phyloP scores from a whole-genome alignment of 306 rosid species.

The Prunus kanzakura region DNA sequence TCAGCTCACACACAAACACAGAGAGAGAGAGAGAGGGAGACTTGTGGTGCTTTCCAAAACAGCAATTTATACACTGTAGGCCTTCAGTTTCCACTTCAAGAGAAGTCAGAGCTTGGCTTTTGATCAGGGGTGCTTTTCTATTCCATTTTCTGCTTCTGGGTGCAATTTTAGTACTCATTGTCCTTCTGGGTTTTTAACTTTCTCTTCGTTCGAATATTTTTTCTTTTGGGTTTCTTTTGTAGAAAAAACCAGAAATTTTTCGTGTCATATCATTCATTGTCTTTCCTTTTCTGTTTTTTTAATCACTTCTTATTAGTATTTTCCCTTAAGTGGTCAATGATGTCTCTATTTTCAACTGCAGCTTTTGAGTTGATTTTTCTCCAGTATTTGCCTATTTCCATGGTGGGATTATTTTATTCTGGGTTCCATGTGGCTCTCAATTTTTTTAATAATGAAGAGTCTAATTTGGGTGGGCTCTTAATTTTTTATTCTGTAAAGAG shows the following conservation, averaged over 20 bases:
- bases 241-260: neutral
- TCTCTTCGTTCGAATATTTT: neutral
- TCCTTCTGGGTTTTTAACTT: slow-evolving; percentile 10
- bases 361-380: neutral
- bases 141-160: slow-evolving; percentile 15
- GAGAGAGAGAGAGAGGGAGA: neutral
- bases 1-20: neutral
- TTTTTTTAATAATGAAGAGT: neutral
- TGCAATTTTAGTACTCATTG: neutral
- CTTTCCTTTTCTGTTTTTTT: neutral
- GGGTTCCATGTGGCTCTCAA: slow-evolving; percentile 2
- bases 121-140: slow-evolving; percentile 5
- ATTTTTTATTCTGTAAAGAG: neutral
- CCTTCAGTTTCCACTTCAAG: slow-evolving; percentile 20
- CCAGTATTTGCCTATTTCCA: neutral
- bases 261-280: neutral
- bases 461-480: neutral
- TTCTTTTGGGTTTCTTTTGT: neutral
- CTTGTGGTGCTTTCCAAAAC: neutral
- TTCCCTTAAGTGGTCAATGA: neutral
- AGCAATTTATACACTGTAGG: neutral
- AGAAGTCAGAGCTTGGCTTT: slow-evolving; percentile 5
- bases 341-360: slow-evolving; percentile 2
- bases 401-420: slow-evolving; percentile 10
- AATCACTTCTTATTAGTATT: neutral